Conservation (phyloP, 192 early-diverging fungal genomes). For the Allomyces arbusculus region DNA sequence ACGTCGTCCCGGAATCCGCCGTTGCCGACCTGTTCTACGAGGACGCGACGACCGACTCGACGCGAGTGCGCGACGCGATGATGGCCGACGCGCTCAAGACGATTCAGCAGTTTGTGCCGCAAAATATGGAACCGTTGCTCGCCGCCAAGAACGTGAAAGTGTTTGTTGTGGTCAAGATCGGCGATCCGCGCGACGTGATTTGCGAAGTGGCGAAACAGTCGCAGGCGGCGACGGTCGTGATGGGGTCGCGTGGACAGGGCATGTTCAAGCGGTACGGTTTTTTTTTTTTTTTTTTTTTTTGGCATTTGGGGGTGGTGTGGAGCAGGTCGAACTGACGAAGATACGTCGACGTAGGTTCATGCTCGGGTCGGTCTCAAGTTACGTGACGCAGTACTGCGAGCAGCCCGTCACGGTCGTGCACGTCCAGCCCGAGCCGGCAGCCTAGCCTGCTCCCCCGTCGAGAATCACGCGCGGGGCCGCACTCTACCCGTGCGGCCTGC, state of each 20-base stretch:
- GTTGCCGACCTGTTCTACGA: too few species aligned
- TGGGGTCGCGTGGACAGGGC: neutral
- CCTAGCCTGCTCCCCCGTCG: too few species aligned
- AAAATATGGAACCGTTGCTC: neutral
- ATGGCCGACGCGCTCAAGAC: neutral
- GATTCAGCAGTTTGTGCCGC: neutral
- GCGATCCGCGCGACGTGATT: neutral
- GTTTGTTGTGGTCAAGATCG: neutral
- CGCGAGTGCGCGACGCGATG: neutral
- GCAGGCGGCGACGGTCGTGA: neutral
- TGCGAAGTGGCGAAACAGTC: neutral
- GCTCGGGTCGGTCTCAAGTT: neutral
- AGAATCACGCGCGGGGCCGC: too few species aligned
- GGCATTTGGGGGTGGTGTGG: too few species aligned
- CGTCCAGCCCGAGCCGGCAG: too few species aligned
- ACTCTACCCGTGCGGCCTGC: too few species aligned
- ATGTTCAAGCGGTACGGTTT: too few species aligned
- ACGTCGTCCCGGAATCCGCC: too few species aligned
- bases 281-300: too few species aligned
- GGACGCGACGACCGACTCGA: constrained; percentile 18
- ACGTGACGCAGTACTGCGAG: neutral
- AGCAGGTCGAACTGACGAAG: neutral
- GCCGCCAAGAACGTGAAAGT: neutral
- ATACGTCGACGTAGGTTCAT: neutral
- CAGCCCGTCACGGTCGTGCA: neutral